Base-by-base conservation (phyloP, 1,139 yeast genomes). In the Candida sojae region DNA sequence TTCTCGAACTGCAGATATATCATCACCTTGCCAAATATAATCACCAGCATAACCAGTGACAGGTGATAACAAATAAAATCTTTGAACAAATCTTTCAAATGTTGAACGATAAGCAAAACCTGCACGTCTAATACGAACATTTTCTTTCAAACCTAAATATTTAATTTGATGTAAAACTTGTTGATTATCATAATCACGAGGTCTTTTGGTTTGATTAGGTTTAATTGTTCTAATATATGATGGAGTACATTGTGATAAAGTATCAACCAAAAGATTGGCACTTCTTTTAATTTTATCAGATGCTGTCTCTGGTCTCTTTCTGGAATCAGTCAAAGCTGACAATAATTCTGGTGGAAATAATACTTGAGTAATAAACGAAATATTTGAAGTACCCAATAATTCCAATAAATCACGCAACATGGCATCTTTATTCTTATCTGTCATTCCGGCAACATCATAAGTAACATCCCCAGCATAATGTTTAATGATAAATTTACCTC, bases 381-480 rank as follows among this genome's bases (percentile, higher is more conserved):
- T 90, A 41, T 77, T 69, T 1, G 97, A 85, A 2, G 93, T 82
- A 2, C 84, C 75, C 50, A 95, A 73, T 59, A 93, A 71, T 58
- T 92, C 92, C 53, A 91, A 77, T 59, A 93, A 73, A 70, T 93
- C 98, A 65, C 90, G 88, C 67, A 89, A 83, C 79, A 95, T 77
- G 57, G 90, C 93, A 66, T 95, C 99, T 68, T 95, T 95, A 67
- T 95, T 95, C 68, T 95, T 95, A 66, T 95, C 99, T 2, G 99
- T 93, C 90, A 95, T 92, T 13, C 92, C 89, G 31, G 77, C 75
- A 48, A 92, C 86, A 56, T 92, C 97, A 63, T 95, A 95, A 32
- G 92, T 87, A 44, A 95, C 99, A 71, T 95, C 99, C 63, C 99
- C 99, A 32, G 99, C 99, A 71, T 95, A 95, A 69, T 95, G 99